A percentile compares a stretch with the other conserved stretches of the same genome.
Conservation (phyloP, 148 eudicot genomes). For the Arbutus unedo region DNA sequence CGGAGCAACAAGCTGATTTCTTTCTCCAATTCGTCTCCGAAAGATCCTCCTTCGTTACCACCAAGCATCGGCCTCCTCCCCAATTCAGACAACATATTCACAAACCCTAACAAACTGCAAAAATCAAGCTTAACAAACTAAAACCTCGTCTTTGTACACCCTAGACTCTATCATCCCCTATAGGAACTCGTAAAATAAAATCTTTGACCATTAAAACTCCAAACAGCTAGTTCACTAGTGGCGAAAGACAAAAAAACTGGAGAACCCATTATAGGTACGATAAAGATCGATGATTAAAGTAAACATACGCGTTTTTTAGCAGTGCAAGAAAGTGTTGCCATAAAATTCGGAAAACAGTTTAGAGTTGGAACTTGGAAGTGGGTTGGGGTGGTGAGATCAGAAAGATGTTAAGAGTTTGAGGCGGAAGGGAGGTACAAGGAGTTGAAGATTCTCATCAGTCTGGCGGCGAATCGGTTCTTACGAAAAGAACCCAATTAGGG, state of each 20-base stretch:
- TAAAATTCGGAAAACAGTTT: background rate
- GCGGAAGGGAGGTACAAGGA: slow-evolving; percentile 6
- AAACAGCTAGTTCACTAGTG: slow-evolving; percentile 5
- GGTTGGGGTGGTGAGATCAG: background rate
- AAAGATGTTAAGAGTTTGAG: background rate
- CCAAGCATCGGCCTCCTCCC: slow-evolving; percentile 56
- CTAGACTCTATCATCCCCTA: slow-evolving; percentile 3
- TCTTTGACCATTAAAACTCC: slow-evolving; percentile 23
- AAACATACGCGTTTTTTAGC: background rate
- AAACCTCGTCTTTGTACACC: slow-evolving; percentile 14
- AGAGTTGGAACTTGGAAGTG: background rate
- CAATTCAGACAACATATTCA: slow-evolving; percentile 42
- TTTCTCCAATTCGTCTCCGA: slow-evolving; percentile 79
- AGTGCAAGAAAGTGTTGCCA: background rate
- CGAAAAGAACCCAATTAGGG: slow-evolving; percentile 38
- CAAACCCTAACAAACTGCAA: slow-evolving; percentile 24
- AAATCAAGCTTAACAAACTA: slow-evolving; percentile 18
- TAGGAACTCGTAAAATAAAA: slow-evolving; percentile 20
- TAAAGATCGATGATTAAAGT: background rate
- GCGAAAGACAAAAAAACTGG: background rate
- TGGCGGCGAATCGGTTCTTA: slow-evolving; percentile 36
- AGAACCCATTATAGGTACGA: background rate
- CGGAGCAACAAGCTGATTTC: slow-evolving; percentile 73
- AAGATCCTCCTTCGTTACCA: slow-evolving; percentile 63
- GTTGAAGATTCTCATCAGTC: slow-evolving; percentile 20